Conservation (phyloP, 768 basidiomycete genomes). For the Butyriboletus loyo region DNA sequence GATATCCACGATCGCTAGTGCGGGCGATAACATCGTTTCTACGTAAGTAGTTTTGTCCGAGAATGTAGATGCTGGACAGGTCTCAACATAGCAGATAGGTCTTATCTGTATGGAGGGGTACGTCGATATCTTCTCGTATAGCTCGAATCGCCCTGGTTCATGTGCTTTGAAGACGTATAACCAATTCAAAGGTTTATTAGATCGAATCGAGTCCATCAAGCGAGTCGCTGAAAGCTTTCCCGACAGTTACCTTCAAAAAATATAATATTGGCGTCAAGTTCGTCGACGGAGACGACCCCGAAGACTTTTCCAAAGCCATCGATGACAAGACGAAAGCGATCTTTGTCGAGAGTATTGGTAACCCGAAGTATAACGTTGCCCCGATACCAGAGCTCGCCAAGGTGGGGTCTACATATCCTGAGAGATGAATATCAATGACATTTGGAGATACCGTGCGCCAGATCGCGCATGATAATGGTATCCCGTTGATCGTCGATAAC, state of each 20-base stretch:
- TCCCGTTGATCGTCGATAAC: slow-evolving; percentile 81
- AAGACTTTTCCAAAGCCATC: slow-evolving; percentile 61
- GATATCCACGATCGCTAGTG: slow-evolving; percentile 53
- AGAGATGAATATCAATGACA: not conserved
- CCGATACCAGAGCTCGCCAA: slow-evolving; percentile 68
- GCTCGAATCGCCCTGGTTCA: not conserved
- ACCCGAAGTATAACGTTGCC: slow-evolving; percentile 69
- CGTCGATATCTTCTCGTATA: not conserved
- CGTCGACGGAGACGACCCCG: slow-evolving; percentile 53
- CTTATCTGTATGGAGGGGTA: slow-evolving; percentile 21
- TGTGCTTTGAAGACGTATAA: slow-evolving; percentile 12
- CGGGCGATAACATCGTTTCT: slow-evolving; percentile 78
- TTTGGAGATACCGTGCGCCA: slow-evolving; percentile 16
- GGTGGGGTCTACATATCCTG: slow-evolving; percentile 29
- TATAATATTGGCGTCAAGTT: slow-evolving; percentile 35
- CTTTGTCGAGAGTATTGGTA: slow-evolving; percentile 76
- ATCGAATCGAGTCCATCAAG: not conserved
- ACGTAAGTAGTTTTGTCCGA: slow-evolving; percentile 52
- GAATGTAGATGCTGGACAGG: not conserved
- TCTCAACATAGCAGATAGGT: slow-evolving; percentile 1
- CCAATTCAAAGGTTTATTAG: slow-evolving; percentile 16
- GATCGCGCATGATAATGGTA: slow-evolving; percentile 68
- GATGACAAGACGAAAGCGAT: slow-evolving; percentile 77
- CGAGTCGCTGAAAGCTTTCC: not conserved
- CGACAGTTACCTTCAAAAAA: slow-evolving; percentile 18